Percentiles rank a stretch among this genome's conserved stretches.
Evolutionary conservation across 1,284 basidiomycete genomes (phyloP).

Genomic region (Sporisorium reilianum): DNA sequence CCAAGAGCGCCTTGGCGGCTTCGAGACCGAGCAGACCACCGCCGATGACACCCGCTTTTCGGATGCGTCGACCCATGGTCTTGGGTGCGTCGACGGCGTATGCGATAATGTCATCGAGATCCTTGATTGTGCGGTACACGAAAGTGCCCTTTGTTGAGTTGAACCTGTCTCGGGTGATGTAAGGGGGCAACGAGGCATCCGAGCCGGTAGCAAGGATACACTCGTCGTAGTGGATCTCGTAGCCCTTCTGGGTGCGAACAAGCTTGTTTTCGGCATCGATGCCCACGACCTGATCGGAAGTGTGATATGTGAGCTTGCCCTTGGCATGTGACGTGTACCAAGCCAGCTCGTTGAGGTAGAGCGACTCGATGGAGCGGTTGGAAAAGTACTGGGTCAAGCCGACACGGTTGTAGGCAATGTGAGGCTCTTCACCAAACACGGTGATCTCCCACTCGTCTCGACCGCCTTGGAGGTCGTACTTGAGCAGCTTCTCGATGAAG

Average conservation of each 20-base stretch:
- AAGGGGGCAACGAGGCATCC: slow-evolving; percentile 77
- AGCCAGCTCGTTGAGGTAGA: slow-evolving; percentile 76
- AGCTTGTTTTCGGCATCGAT: slow-evolving; percentile 72
- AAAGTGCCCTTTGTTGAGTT: slow-evolving; percentile 75
- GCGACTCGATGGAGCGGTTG: slow-evolving; percentile 76
- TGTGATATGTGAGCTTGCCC: slow-evolving; percentile 64
- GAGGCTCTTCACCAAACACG: slow-evolving; percentile 75
- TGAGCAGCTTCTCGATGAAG: slow-evolving; percentile 67
- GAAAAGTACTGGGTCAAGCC: slow-evolving; percentile 78
- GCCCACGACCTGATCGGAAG: slow-evolving; percentile 70
- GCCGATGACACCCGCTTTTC: slow-evolving; percentile 76
- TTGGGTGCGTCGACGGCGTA: slow-evolving; percentile 49
- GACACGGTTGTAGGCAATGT: slow-evolving; percentile 76
- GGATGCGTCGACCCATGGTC: slow-evolving; percentile 43
- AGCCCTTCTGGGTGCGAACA: slow-evolving; percentile 73
- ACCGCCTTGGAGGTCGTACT: slow-evolving; percentile 53
- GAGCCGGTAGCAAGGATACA: slow-evolving; percentile 78
- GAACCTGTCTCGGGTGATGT: slow-evolving; percentile 72
- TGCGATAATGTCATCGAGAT: slow-evolving; percentile 59
- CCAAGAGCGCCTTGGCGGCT: slow-evolving; percentile 80
- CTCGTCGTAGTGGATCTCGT: slow-evolving; percentile 75
- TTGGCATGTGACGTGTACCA: slow-evolving; percentile 74
- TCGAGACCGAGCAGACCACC: slow-evolving; percentile 81
- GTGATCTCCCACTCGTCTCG: slow-evolving; percentile 54
- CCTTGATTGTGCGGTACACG: slow-evolving; percentile 78